Conservation (phyloP, 2,329 filamentous ascomycete species). For the Septoria petroselini region DNA sequence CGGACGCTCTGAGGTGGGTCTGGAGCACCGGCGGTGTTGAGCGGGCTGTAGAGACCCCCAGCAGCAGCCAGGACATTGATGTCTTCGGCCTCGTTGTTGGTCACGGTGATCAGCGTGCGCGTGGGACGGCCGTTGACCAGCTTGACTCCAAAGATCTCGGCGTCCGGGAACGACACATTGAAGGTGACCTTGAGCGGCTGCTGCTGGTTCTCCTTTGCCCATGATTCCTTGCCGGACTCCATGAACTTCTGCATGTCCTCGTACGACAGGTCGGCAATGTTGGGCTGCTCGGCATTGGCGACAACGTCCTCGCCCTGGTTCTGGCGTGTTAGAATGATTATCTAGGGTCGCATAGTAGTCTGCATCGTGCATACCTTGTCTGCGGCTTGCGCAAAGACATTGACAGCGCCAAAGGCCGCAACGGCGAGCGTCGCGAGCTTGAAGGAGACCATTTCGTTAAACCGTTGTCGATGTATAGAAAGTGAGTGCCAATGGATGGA, state of each 20-base stretch:
- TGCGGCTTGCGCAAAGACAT: conserved; percentile 57
- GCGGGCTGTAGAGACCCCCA: conserved; percentile 65
- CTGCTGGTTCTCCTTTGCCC: conserved; percentile 35
- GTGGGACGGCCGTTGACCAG: conserved; percentile 89
- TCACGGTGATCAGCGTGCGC: conserved; percentile 74
- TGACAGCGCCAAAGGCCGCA: conserved; percentile 65
- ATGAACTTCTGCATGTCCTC: conserved; percentile 25
- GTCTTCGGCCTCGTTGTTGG: conserved; percentile 75
- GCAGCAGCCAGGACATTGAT: conserved; percentile 74
- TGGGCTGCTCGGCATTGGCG: conserved; percentile 11
- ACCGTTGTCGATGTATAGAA: neutral
- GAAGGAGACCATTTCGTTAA: conserved; percentile 63
- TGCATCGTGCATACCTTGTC: conserved; percentile 30
- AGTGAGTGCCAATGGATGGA: neutral
- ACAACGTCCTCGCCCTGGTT: conserved; percentile 26
- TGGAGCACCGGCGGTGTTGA: conserved; percentile 50
- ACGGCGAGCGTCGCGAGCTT: conserved; percentile 69
- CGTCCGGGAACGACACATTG: conserved; percentile 58
- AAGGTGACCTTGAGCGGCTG: conserved; percentile 59
- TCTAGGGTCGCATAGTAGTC: neutral
- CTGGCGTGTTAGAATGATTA: conserved; percentile 19
- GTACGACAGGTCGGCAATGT: conserved; percentile 19
- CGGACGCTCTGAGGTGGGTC: conserved; percentile 61
- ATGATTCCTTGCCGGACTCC: conserved; percentile 16
- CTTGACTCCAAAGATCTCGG: conserved; percentile 90